Conservation (phyloP, 495 filamentous ascomycete genomes). For the Penicilliopsis zonata region DNA sequence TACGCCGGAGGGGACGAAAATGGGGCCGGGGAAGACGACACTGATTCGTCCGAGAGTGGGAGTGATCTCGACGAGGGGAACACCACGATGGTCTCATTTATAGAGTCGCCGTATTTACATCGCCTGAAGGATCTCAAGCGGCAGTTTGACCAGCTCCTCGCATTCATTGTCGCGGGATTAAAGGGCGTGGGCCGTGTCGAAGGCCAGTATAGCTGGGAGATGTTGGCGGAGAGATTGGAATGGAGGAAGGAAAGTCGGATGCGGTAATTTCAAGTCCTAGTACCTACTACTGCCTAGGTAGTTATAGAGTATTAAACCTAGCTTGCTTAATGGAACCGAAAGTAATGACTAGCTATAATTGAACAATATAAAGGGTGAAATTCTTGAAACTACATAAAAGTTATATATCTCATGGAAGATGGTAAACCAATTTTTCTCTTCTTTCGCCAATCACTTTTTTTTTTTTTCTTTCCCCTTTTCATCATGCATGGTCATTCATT, state of each 20-base stretch:
- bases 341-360: too few species aligned
- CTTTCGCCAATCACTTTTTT: too few species aligned
- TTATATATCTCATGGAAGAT: slow-evolving; percentile 3
- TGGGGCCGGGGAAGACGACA: slow-evolving; percentile 12
- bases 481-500: too few species aligned
- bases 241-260: slow-evolving; percentile 19
- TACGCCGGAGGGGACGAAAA: slow-evolving; percentile 5
- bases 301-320: neutral
- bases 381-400: too few species aligned
- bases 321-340: too few species aligned
- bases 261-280: too few species aligned
- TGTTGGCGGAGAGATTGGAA: slow-evolving; percentile 34
- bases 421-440: neutral
- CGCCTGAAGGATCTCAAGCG: slow-evolving; percentile 23
- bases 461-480: too few species aligned
- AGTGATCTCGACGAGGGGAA: slow-evolving; percentile 7
- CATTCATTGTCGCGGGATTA: slow-evolving; percentile 33
- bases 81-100: slow-evolving; percentile 7
- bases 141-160: slow-evolving; percentile 27
- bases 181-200: slow-evolving; percentile 33
- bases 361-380: too few species aligned
- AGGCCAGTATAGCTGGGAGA: slow-evolving; percentile 36
- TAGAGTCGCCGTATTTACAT: slow-evolving; percentile 16
- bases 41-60: too few species aligned
- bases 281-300: too few species aligned